Evolutionary conservation across 805 yeast species (phyloP).

Genomic region (Saccharomyces jurei): DNA sequence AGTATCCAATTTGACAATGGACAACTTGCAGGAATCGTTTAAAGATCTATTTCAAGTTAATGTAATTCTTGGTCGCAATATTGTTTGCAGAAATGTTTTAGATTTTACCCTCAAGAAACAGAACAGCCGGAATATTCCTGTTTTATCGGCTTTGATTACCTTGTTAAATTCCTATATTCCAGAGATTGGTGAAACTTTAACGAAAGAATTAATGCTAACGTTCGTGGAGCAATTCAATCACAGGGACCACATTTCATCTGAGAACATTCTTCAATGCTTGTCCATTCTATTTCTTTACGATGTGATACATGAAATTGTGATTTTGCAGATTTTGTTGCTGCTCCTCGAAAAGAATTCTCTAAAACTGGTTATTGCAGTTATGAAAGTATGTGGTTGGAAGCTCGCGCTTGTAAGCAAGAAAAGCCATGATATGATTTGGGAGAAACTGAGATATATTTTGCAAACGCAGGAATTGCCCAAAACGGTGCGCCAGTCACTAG

Average conservation of each 20-base stretch:
- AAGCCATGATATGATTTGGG: conserved; percentile 46
- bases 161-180: conserved; percentile 63
- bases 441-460: conserved; percentile 50
- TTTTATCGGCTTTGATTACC: conserved; percentile 50
- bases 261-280: background rate
- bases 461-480: conserved; percentile 44
- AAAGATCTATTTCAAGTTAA: conserved; percentile 49
- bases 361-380: conserved; percentile 43
- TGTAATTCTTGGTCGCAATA: conserved; percentile 51
- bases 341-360: conserved; percentile 42
- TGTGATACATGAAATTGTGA: conserved; percentile 47
- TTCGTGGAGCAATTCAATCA: background rate
- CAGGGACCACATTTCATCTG: background rate
- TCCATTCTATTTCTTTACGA: conserved; percentile 45
- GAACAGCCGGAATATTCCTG: conserved; percentile 33
- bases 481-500: conserved; percentile 40
- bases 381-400: conserved; percentile 45
- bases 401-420: conserved; percentile 36
- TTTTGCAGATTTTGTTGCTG: conserved; percentile 44
- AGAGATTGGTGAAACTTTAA: conserved; percentile 51
- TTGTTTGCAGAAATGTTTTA: conserved; percentile 33
- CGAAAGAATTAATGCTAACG: conserved; percentile 38
- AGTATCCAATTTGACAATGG: conserved; percentile 38
- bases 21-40: conserved; percentile 43
- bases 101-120: conserved; percentile 50